A percentile compares a stretch with the other conserved stretches of the same genome.
Conservation (phyloP, 192 early-diverging fungal genomes). For the Coemansia sp. region DNA sequence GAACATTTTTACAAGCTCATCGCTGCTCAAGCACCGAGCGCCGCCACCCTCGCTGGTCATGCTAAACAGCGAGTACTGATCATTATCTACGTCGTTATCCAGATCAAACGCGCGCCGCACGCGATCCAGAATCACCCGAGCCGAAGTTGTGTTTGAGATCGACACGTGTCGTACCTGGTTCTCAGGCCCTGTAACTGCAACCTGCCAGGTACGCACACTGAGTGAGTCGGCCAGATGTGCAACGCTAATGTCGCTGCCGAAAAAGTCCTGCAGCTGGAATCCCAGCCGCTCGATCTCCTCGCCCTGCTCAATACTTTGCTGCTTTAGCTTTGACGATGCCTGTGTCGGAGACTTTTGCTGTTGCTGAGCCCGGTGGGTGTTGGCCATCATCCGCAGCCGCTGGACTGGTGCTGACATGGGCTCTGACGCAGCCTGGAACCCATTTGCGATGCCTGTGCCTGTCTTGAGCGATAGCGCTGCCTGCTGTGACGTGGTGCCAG, state of each 20-base stretch:
- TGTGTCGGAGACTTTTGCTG: conserved; percentile 14
- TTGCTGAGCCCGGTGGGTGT: conserved; percentile 12
- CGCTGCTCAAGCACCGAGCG: conserved; percentile 70
- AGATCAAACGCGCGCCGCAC: conserved; percentile 85
- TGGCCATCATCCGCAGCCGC: conserved; percentile 35
- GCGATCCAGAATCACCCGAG: conserved; percentile 63
- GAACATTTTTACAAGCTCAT: conserved; percentile 78
- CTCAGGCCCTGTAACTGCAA: conserved; percentile 77
- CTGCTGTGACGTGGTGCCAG: conserved; percentile 3
- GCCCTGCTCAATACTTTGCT: conserved; percentile 12
- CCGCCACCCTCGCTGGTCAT: conserved; percentile 69
- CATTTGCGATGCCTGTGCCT: background rate
- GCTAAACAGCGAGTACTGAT: conserved; percentile 73
- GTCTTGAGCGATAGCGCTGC: conserved; percentile 20
- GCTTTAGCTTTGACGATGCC: conserved; percentile 2
- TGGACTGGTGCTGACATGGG: conserved; percentile 43
- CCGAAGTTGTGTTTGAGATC: conserved; percentile 69
- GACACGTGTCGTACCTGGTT: conserved; percentile 78
- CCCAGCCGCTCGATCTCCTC: conserved; percentile 49
- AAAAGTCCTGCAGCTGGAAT: conserved; percentile 53
- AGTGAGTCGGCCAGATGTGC: conserved; percentile 52
- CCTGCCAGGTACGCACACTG: conserved; percentile 57
- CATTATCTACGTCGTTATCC: conserved; percentile 58
- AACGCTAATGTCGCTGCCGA: conserved; percentile 51
- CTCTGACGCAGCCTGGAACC: conserved; percentile 12